Evolutionary conservation across 1,284 basidiomycete species (phyloP).

Genomic region (Termitomyces sp.): DNA sequence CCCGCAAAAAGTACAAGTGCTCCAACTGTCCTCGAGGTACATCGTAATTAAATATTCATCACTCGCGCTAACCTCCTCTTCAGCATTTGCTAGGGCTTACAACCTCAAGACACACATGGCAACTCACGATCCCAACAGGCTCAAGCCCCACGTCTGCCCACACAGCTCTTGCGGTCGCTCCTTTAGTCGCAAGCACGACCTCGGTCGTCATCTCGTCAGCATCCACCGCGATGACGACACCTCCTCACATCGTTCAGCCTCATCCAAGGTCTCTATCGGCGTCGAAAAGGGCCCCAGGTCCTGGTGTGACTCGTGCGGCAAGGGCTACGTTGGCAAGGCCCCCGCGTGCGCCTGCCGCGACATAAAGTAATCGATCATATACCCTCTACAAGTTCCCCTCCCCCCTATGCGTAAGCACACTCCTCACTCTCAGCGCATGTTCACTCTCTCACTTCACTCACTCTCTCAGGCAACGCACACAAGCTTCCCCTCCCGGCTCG

Average conservation of each 20-base stretch:
- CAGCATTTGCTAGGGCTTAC: constrained; percentile 85
- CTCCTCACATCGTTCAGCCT: constrained; percentile 34
- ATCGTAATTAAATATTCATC: constrained; percentile 2
- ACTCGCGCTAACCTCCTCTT: neutral
- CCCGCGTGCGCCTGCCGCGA: constrained; percentile 60
- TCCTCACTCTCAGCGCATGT: neutral
- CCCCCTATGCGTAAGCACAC: constrained; percentile 21
- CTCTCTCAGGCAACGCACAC: constrained; percentile 12
- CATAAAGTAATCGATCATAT: constrained; percentile 47
- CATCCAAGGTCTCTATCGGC: constrained; percentile 49
- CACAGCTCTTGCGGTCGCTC: constrained; percentile 78
- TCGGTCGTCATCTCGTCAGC: constrained; percentile 79
- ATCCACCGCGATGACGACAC: constrained; percentile 71
- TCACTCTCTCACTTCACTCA: constrained; percentile 7
- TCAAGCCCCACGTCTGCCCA: constrained; percentile 81
- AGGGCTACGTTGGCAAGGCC: constrained; percentile 56
- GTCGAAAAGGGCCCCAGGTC: constrained; percentile 54
- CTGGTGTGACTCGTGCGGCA: constrained; percentile 76
- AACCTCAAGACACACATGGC: constrained; percentile 89
- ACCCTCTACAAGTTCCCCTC: no score
- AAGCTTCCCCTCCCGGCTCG: constrained; percentile 14
- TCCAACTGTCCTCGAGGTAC: constrained; percentile 66
- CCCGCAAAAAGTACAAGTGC: constrained; percentile 74
- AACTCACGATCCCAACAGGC: constrained; percentile 82
- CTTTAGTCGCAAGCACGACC: constrained; percentile 86